Conservation (phyloP, 352 stramenopile genomes). For the Blastocystis sp. region DNA sequence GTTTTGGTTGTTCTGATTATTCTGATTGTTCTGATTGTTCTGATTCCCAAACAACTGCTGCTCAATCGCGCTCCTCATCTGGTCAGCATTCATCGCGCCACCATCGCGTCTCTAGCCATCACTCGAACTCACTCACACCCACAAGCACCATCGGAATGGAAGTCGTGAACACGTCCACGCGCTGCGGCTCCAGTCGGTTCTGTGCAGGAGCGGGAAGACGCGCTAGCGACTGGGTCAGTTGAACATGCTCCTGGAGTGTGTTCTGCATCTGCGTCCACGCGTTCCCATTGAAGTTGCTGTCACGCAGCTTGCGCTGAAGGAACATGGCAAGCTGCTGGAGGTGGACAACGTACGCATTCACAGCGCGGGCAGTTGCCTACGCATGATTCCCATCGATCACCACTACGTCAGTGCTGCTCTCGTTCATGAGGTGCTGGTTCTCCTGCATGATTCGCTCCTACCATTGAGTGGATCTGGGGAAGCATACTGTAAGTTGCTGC, state of each 20-base stretch:
- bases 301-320: constrained; percentile 32
- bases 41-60: constrained; percentile 28
- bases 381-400: neutral
- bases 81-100: neutral
- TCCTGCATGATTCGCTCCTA: neutral
- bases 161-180: constrained; percentile 11
- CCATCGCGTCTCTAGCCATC: constrained; percentile 1
- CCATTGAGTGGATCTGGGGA: neutral
- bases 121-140: neutral
- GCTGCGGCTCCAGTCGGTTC: constrained; percentile 6
- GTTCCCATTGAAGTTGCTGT: neutral
- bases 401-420: constrained; percentile 29
- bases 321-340: constrained; percentile 22
- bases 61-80: constrained; percentile 4
- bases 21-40: neutral
- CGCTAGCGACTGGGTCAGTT: neutral
- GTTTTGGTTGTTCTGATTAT: neutral
- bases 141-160: constrained; percentile 40
- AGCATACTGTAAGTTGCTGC: neutral
- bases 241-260: constrained; percentile 1
- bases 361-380: neutral
- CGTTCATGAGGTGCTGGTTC: neutral
- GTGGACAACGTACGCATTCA: constrained; percentile 11
- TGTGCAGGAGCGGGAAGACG: constrained; percentile 6
- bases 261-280: neutral